Conservation (phyloP, 805 yeast species). For the Suhomyces vadensis region DNA sequence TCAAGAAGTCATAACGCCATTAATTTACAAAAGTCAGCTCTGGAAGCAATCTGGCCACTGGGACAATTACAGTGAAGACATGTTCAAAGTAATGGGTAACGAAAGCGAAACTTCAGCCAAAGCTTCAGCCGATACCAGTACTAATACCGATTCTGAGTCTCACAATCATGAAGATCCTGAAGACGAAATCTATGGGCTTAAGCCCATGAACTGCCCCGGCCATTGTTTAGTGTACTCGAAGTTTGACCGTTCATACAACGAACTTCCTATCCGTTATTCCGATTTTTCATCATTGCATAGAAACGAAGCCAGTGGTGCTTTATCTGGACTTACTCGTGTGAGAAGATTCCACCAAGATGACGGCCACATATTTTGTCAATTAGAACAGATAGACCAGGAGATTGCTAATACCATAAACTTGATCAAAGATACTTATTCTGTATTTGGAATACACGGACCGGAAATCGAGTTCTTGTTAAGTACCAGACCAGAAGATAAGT, state of each 20-base stretch:
- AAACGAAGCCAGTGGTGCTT: conserved; percentile 92
- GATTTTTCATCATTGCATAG: conserved; percentile 93
- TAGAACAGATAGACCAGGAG: conserved; percentile 73
- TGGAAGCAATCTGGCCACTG: conserved; percentile 97
- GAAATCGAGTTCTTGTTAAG: conserved; percentile 68
- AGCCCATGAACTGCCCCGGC: conserved; percentile 96
- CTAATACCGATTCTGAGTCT: conserved; percentile 13
- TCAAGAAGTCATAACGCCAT: conserved; percentile 89
- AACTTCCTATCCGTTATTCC: conserved; percentile 79
- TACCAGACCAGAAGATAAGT: conserved; percentile 78
- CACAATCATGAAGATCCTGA: conserved; percentile 12
- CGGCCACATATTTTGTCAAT: conserved; percentile 91
- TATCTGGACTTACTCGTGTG: conserved; percentile 89
- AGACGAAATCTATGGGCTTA: conserved; percentile 60
- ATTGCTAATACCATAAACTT: conserved; percentile 70
- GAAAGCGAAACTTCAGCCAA: conserved; percentile 31
- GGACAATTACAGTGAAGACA: conserved; percentile 91
- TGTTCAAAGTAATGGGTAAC: conserved; percentile 81
- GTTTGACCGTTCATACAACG: conserved; percentile 78
- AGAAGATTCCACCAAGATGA: conserved; percentile 97
- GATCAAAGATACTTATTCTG: conserved; percentile 70
- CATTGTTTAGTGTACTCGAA: conserved; percentile 83
- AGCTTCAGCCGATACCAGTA: conserved; percentile 11
- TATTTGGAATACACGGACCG: conserved; percentile 55
- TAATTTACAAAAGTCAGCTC: conserved; percentile 75